Percentiles rank a stretch among this genome's conserved stretches.
Conservation (phyloP, 1,139 yeast species). For the Tardiomyces blankii region DNA sequence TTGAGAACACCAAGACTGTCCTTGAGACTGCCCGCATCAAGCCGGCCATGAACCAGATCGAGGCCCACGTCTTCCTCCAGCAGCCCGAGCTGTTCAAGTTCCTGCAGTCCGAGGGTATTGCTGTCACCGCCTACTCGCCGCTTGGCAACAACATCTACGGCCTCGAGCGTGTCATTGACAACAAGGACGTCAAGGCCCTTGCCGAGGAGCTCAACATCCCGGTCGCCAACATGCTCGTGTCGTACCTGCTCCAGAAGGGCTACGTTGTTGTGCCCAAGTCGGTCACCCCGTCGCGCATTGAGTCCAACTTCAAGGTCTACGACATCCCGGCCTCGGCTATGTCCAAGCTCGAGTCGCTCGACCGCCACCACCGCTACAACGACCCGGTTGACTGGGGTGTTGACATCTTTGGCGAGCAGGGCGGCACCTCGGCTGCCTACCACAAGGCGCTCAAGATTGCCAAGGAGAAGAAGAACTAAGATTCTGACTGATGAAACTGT, state of each 20-base stretch:
- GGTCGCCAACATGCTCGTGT: slow-evolving; percentile 40
- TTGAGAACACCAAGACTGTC: slow-evolving; percentile 35
- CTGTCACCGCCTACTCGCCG: slow-evolving; percentile 76
- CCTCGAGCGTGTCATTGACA: slow-evolving; percentile 17
- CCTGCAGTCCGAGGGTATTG: slow-evolving; percentile 50
- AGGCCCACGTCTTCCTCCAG: slow-evolving; percentile 85
- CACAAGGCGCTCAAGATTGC: slow-evolving; percentile 2
- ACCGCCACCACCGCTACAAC: slow-evolving; percentile 6
- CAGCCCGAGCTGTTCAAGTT: slow-evolving; percentile 58
- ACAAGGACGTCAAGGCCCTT: slow-evolving; percentile 36
- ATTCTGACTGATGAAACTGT: neutral
- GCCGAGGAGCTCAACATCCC: slow-evolving; percentile 44
- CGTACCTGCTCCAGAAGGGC: slow-evolving; percentile 63
- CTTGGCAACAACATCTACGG: slow-evolving; percentile 23
- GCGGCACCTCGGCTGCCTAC: slow-evolving; percentile 11
- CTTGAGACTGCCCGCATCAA: slow-evolving; percentile 30
- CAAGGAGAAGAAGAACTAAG: neutral
- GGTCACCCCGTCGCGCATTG: slow-evolving; percentile 40
- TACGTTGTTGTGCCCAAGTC: slow-evolving; percentile 64
- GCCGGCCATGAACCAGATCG: slow-evolving; percentile 59
- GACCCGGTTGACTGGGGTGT: slow-evolving; percentile 13
- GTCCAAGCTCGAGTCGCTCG: slow-evolving; percentile 36
- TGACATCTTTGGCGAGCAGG: slow-evolving; percentile 12
- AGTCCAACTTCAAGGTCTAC: slow-evolving; percentile 12
- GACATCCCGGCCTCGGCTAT: slow-evolving; percentile 33